These are phyloP conservation scores for Lipomyces chichibuensis DNA, from an alignment of 805 yeast genomes.

Conservation along the genomic window DNA sequence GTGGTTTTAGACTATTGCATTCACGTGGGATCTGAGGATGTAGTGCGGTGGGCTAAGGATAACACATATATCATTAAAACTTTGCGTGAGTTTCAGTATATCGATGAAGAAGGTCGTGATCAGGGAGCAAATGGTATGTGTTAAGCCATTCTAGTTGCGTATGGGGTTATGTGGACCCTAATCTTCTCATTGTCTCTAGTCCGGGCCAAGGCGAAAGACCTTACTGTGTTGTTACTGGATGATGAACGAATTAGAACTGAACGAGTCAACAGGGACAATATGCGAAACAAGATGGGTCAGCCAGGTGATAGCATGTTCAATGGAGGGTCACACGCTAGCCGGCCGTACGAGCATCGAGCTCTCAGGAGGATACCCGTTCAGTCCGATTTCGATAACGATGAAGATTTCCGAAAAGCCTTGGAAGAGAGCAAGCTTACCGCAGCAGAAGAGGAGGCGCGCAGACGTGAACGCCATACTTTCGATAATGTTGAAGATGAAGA, in stretches of 20 bases:
- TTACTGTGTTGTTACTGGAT: constrained; percentile 74
- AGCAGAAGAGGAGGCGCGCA: constrained; percentile 69
- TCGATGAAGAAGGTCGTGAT: constrained; percentile 76
- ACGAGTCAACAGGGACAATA: constrained; percentile 51
- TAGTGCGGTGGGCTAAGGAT: constrained; percentile 88
- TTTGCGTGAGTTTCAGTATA: constrained; percentile 81
- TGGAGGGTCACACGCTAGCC: constrained; percentile 7
- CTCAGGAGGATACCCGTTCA: constrained; percentile 3
- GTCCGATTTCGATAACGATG: constrained; percentile 46
- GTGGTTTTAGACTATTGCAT: constrained; percentile 85
- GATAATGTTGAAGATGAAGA: constrained; percentile 57
- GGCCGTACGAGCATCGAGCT: constrained; percentile 11
- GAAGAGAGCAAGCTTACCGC: constrained; percentile 82
- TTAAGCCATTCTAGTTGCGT: not conserved
- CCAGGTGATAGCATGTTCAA: constrained; percentile 6
- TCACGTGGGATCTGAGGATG: constrained; percentile 81
- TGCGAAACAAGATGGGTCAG: constrained; percentile 29
- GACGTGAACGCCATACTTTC: constrained; percentile 44
- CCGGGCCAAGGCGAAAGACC: constrained; percentile 86
- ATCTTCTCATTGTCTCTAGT: constrained; percentile 38
- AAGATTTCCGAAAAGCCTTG: constrained; percentile 75
- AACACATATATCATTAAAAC: constrained; percentile 87
- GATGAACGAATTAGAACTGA: constrained; percentile 78
- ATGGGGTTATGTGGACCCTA: not conserved
- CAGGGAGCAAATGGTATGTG: constrained; percentile 70